Evolutionary conservation across 73 alveolate species (phyloP).

Genomic region (Tetrahymena elliotti): DNA sequence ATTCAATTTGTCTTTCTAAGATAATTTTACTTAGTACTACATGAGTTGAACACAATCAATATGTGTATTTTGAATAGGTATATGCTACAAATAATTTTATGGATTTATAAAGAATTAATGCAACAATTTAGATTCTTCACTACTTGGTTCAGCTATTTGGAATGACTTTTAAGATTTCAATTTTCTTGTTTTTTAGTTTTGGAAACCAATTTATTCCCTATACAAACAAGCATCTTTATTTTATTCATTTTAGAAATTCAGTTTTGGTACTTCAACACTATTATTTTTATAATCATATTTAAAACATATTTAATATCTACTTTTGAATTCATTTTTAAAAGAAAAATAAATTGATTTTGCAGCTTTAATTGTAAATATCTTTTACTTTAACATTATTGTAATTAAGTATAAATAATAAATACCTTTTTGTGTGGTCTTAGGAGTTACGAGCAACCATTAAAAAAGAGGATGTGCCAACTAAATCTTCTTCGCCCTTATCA

Average conservation of each 20-base stretch:
- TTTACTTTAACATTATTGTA: too few relatives aligned
- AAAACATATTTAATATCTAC: too few relatives aligned
- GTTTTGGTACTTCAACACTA: not conserved
- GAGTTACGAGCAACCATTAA: conserved; percentile 26
- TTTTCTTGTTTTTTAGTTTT: not conserved
- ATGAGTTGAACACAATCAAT: not conserved
- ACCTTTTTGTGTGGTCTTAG: conserved; percentile 7
- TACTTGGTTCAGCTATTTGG: conserved; percentile 5
- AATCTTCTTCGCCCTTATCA: not conserved
- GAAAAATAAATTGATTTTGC: not conserved
- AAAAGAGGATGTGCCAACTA: conserved; percentile 10
- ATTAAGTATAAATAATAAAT: too few relatives aligned
- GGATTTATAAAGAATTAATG: conserved; percentile 11
- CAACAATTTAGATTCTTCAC: not conserved
- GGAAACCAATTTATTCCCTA: conserved; percentile 9
- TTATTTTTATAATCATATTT: too few relatives aligned
- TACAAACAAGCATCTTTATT: not conserved
- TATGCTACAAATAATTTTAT: not conserved
- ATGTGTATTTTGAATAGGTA: conserved; percentile 1
- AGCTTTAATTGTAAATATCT: too few relatives aligned
- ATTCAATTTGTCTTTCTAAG: not conserved
- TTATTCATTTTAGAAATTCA: not conserved
- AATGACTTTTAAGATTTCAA: not conserved
- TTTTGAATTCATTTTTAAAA: too few relatives aligned
- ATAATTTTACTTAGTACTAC: conserved; percentile 1